A percentile compares a stretch with the other conserved stretches of the same genome.
phyloP scores from a whole-genome alignment of 1,139 yeast genomes.

The Pneumocystis canis region DNA sequence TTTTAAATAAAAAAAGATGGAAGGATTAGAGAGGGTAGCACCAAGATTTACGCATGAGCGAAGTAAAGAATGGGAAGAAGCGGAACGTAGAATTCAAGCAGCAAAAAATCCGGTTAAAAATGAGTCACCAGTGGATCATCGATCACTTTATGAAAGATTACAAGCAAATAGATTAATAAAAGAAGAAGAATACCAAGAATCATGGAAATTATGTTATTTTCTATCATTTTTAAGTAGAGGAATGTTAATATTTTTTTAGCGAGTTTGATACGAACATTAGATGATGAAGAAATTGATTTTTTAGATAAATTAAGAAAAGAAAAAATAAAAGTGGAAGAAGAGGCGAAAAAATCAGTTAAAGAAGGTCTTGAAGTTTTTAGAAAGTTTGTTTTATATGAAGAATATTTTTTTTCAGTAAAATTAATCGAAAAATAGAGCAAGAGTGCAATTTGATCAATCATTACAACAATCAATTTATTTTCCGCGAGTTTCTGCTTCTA shows the following conservation, averaged over 20 bases:
- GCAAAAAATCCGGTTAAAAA: neutral
- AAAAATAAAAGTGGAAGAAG: slow-evolving; percentile 13
- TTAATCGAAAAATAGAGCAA: neutral
- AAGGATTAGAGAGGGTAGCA: neutral
- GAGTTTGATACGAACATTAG: slow-evolving; percentile 17
- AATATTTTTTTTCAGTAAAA: neutral
- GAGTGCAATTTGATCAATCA: neutral
- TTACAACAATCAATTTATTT: neutral
- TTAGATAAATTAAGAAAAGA: slow-evolving; percentile 16
- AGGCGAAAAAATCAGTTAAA: neutral
- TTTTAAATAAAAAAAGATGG: neutral
- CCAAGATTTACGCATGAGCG: neutral
- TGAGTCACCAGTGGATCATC: slow-evolving; percentile 9
- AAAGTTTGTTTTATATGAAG: neutral
- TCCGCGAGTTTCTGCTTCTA: neutral
- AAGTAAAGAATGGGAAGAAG: neutral
- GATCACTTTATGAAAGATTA: slow-evolving; percentile 17
- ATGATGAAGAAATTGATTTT: slow-evolving; percentile 19
- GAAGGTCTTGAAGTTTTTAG: neutral
- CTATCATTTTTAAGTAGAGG: neutral
- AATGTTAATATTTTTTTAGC: slow-evolving; percentile 1
- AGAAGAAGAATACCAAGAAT: slow-evolving; percentile 18
- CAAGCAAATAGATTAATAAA: slow-evolving; percentile 18
- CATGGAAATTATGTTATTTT: slow-evolving; percentile 8
- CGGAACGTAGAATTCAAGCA: neutral